Percentiles rank a stretch among this genome's conserved stretches.
Evolutionary conservation across 2,329 filamentous ascomycete species (phyloP).

Genomic region (Bisporella sp.): DNA sequence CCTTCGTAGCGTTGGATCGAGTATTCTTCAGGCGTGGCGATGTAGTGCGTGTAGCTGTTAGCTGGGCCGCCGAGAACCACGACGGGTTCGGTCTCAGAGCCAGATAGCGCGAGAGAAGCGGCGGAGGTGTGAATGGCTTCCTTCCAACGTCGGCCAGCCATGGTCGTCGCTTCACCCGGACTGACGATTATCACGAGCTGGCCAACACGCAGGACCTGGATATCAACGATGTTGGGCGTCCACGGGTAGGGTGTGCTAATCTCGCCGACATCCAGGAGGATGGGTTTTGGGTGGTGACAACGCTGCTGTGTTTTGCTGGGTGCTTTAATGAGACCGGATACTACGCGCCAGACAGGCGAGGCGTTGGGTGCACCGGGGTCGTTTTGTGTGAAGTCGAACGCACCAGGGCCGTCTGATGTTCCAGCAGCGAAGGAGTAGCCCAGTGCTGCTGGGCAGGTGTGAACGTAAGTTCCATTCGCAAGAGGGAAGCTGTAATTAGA

Average conservation of each 20-base stretch:
- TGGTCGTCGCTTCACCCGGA: slow-evolving; percentile 84
- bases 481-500: slow-evolving; percentile 66
- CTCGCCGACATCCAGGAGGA: slow-evolving; percentile 83
- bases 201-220: slow-evolving; percentile 79
- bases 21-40: slow-evolving; percentile 73
- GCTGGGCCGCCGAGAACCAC: slow-evolving; percentile 84
- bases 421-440: slow-evolving; percentile 92
- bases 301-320: slow-evolving; percentile 62
- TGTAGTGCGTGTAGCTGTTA: slow-evolving; percentile 82
- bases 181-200: slow-evolving; percentile 79
- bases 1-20: slow-evolving; percentile 85
- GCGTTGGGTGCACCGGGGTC: slow-evolving; percentile 63
- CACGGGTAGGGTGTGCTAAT: slow-evolving; percentile 73
- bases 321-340: slow-evolving; percentile 63
- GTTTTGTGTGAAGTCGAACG: slow-evolving; percentile 91
- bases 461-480: slow-evolving; percentile 61
- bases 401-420: slow-evolving; percentile 84
- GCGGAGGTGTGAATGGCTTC: slow-evolving; percentile 54
- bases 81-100: slow-evolving; percentile 45
- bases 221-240: slow-evolving; percentile 86
- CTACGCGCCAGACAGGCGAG: slow-evolving; percentile 65
- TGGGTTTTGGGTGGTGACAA: slow-evolving; percentile 77
- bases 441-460: slow-evolving; percentile 78
- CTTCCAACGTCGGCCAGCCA: slow-evolving; percentile 86
- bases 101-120: slow-evolving; percentile 31